Evolutionary conservation across 768 basidiomycete species (phyloP).

Genomic region (Imleria badia): DNA sequence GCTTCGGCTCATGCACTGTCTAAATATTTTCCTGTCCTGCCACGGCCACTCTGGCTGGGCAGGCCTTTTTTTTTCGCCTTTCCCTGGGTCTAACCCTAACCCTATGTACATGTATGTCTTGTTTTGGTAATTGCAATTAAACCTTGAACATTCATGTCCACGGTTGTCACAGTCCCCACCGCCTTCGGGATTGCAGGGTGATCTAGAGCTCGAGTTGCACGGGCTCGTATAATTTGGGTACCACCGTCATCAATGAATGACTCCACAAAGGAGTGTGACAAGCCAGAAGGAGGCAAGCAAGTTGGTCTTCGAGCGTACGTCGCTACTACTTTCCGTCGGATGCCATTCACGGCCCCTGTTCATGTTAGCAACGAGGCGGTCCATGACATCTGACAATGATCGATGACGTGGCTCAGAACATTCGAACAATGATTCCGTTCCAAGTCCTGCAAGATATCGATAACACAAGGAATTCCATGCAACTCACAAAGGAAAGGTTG

Average conservation of each 20-base stretch:
- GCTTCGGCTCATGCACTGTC: constrained; percentile 77
- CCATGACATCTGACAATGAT: constrained; percentile 59
- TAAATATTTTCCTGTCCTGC: constrained; percentile 77
- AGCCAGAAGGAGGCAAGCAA: constrained; percentile 67
- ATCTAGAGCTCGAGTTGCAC: constrained; percentile 74
- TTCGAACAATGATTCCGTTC: constrained; percentile 66
- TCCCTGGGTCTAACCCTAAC: constrained; percentile 31
- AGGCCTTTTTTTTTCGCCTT: constrained; percentile 23
- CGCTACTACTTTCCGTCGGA: neutral
- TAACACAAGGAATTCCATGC: constrained; percentile 77
- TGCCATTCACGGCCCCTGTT: neutral
- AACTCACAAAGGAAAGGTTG: constrained; percentile 73
- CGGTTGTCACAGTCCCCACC: constrained; percentile 73
- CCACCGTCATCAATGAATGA: constrained; percentile 84
- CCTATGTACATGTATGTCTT: constrained; percentile 13
- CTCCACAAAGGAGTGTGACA: constrained; percentile 76
- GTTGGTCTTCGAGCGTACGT: constrained; percentile 75
- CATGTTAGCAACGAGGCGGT: constrained; percentile 69
- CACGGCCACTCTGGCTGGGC: constrained; percentile 49
- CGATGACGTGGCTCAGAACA: constrained; percentile 64
- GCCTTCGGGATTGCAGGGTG: constrained; percentile 66
- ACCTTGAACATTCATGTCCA: constrained; percentile 27
- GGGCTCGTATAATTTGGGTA: constrained; percentile 82
- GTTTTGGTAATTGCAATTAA: neutral
- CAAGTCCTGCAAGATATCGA: constrained; percentile 80